These are phyloP conservation scores for Pythium aristosporum DNA, from an alignment of 352 stramenopile species.

Conservation along the genomic window DNA sequence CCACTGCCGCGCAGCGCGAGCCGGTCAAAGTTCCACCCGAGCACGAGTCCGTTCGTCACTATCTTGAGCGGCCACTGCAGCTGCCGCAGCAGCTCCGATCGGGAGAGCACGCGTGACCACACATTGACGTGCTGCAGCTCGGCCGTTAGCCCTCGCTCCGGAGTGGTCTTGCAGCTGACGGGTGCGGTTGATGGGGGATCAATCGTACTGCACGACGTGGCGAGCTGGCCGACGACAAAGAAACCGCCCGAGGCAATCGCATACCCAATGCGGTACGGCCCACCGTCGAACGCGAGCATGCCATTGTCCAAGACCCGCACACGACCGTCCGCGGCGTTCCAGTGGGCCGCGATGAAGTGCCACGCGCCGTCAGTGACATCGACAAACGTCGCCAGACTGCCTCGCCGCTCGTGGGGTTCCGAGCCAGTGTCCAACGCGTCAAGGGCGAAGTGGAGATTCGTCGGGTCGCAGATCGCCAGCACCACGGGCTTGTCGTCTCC, in stretches of 20 bases:
- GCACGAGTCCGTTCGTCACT: constrained; percentile 51
- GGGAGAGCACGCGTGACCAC: constrained; percentile 47
- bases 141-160: constrained; percentile 33
- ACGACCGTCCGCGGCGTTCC: constrained; percentile 54
- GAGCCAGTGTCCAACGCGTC: constrained; percentile 31
- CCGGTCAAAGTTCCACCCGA: constrained; percentile 66
- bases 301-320: constrained; percentile 63
- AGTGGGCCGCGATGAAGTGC: constrained; percentile 65
- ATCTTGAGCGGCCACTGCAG: constrained; percentile 54
- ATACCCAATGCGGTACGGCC: constrained; percentile 46
- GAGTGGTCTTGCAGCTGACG: constrained; percentile 31
- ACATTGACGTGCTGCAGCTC: constrained; percentile 63
- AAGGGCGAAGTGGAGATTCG: constrained; percentile 52
- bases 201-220: constrained; percentile 10
- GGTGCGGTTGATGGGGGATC: not conserved
- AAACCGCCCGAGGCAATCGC: constrained; percentile 32
- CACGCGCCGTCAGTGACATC: constrained; percentile 65
- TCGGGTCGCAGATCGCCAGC: constrained; percentile 59
- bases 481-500: constrained; percentile 22
- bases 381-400: constrained; percentile 49
- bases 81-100: constrained; percentile 50
- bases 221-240: constrained; percentile 50
- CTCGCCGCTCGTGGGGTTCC: not conserved
- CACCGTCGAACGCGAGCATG: constrained; percentile 66
- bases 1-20: constrained; percentile 11